Percentiles rank a stretch among this genome's conserved stretches.
phyloP scores from a whole-genome alignment of 208 protist genomes.

The Porcisia deanei region DNA sequence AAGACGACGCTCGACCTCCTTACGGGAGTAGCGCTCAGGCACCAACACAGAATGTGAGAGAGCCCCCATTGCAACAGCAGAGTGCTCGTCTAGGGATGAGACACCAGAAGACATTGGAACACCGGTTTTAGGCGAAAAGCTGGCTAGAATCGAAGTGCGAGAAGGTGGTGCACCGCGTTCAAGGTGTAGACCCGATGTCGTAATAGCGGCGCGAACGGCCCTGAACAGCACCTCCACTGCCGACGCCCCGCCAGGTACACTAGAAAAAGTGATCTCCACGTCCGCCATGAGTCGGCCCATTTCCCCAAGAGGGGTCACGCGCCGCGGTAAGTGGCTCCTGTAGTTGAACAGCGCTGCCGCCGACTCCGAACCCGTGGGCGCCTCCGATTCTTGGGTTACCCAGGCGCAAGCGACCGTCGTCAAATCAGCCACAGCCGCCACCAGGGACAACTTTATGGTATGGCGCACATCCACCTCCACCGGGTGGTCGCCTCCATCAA shows the following conservation, averaged over 20 bases:
- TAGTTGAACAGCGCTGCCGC: not conserved
- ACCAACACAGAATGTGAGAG: not conserved
- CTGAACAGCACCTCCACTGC: not conserved
- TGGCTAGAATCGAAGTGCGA: not conserved
- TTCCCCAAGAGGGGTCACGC: not conserved
- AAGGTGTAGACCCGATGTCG: not conserved
- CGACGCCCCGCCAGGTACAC: not conserved
- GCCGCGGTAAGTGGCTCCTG: not conserved
- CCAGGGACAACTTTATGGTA: not conserved
- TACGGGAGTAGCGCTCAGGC: not conserved
- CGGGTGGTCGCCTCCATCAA: not conserved
- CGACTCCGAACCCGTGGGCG: not conserved
- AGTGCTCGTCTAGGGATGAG: not conserved
- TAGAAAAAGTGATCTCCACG: not conserved
- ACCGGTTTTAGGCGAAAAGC: not conserved
- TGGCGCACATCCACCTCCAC: not conserved
- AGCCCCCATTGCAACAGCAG: not conserved
- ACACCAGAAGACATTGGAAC: not conserved
- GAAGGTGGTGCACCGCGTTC: not conserved
- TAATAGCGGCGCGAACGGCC: slow-evolving; percentile 2
- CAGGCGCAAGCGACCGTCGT: not conserved
- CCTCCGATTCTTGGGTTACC: not conserved
- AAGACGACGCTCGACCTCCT: not conserved
- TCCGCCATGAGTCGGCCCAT: not conserved
- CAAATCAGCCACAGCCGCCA: not conserved